phyloP scores from a whole-genome alignment of 192 early-diverging fungal genomes.

The Neocallimastix lanati region DNA sequence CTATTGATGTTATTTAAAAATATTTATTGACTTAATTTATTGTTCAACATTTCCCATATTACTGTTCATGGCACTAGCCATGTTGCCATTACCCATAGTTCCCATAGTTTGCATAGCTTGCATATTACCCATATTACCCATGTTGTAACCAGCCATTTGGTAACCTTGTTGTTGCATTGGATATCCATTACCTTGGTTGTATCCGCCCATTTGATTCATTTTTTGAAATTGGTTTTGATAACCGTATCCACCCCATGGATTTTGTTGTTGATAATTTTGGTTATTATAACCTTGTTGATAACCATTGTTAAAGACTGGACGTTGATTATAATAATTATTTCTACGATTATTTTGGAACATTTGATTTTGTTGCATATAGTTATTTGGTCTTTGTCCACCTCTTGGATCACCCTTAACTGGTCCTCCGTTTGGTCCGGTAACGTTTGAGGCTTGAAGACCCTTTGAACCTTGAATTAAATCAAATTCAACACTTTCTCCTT shows the following conservation, averaged over 20 bases:
- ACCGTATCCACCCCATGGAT: background rate
- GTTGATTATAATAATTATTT: background rate
- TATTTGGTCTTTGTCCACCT: background rate
- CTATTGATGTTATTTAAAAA: background rate
- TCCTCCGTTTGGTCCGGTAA: conserved; percentile 50
- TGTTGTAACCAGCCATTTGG: background rate
- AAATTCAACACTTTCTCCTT: conserved; percentile 21
- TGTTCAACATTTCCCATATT: background rate
- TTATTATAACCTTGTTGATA: background rate
- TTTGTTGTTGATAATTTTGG: background rate
- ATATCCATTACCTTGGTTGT: background rate
- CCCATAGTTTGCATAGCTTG: too few species aligned
- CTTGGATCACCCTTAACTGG: conserved; percentile 59
- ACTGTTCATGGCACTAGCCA: too few species aligned
- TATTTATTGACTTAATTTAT: background rate
- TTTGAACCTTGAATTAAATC: conserved; percentile 48
- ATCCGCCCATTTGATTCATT: background rate
- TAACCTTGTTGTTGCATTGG: background rate
- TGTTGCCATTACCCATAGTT: too few species aligned
- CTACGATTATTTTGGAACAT: background rate
- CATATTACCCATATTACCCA: too few species aligned
- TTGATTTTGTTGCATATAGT: background rate
- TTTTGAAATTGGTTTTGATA: background rate
- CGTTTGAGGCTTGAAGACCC: conserved; percentile 64
- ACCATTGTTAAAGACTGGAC: background rate